These are phyloP conservation scores for Maudiozyma turicensis DNA, from an alignment of 805 yeast genomes.

Conservation along the genomic window DNA sequence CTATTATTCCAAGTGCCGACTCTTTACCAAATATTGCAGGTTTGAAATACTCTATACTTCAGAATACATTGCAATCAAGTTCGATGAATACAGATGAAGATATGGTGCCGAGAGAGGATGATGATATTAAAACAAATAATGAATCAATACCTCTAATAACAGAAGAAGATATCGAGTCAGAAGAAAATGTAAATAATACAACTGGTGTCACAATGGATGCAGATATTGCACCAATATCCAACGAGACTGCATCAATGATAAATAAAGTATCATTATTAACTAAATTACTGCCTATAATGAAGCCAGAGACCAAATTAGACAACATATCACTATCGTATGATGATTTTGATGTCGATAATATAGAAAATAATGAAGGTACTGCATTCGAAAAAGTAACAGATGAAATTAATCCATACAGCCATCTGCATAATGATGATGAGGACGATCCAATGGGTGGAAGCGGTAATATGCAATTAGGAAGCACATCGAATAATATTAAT, in stretches of 20 bases:
- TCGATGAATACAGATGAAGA: not conserved
- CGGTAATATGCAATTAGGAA: constrained; percentile 4
- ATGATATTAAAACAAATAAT: not conserved
- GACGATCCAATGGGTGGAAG: constrained; percentile 4
- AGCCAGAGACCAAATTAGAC: constrained; percentile 25
- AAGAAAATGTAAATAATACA: not conserved
- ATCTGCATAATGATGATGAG: not conserved
- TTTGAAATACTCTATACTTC: constrained; percentile 16
- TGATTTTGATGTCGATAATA: constrained; percentile 11
- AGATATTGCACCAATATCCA: not conserved
- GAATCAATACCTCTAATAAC: constrained; percentile 9
- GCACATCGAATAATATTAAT: constrained; percentile 11
- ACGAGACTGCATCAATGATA: not conserved
- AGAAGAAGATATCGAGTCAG: not conserved
- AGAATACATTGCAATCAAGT: not conserved
- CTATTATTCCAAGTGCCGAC: constrained; percentile 9
- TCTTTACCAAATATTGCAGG: constrained; percentile 20
- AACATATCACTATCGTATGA: constrained; percentile 25
- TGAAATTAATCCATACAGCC: constrained; percentile 2
- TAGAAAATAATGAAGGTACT: constrained; percentile 4
- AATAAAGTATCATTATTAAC: constrained; percentile 26
- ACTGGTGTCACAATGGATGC: not conserved
- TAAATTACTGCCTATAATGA: constrained; percentile 31
- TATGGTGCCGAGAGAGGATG: not conserved
- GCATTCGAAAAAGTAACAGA: not conserved